Base-by-base conservation (phyloP, 495 filamentous ascomycete genomes). In the Daldinia childiae region DNA sequence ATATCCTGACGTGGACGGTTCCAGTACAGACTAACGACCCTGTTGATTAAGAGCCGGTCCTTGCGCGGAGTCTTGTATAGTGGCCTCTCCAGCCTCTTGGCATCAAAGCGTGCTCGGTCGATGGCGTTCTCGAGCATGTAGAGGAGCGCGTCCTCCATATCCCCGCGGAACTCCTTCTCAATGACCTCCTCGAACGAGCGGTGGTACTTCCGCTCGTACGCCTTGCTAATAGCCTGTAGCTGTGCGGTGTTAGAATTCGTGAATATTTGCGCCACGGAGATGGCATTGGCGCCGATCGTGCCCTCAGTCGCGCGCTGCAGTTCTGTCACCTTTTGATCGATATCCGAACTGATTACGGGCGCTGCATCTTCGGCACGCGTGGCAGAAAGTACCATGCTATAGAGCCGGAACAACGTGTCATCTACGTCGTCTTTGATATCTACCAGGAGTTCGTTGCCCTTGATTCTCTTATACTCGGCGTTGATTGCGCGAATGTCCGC, bases 11-110 rank as follows among this genome's bases (percentile, higher is more conserved):
- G 88, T 17, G 79, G 73, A 9, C 80, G 80, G 62, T 92, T 80
- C 92, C 92, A 94, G 73, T 93, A 90, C 7, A 86, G 58, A 27
- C 89, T 80, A 6, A 93, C 87, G 15, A 91, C 82, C 1, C 91
- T 78, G 15, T 86, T 81, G 36, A 91, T 85, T 30, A 95, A 78
- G 43, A 87, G 76, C 32, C 87, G 82, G 68, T 95, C 92, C 78
- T 91, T 92, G 1, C 92, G 94, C 0, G 92, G 92, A 43, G 87
- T 70, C 3, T 90, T 91, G n/a, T 83, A 83, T 89, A 94, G 92
- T 17, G 87, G 83, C 5, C 88, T 87, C 73, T 94, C 91, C 6
- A 95, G 78, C 14, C 86, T 75, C 24, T 84, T 83, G 2, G 92
- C 92, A 76, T 95, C 92, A n/a, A 87, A 83, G 80, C 87, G 86